These are phyloP conservation scores for Vicia faba DNA, from an alignment of 306 rosid genomes.

Conservation along the genomic window DNA sequence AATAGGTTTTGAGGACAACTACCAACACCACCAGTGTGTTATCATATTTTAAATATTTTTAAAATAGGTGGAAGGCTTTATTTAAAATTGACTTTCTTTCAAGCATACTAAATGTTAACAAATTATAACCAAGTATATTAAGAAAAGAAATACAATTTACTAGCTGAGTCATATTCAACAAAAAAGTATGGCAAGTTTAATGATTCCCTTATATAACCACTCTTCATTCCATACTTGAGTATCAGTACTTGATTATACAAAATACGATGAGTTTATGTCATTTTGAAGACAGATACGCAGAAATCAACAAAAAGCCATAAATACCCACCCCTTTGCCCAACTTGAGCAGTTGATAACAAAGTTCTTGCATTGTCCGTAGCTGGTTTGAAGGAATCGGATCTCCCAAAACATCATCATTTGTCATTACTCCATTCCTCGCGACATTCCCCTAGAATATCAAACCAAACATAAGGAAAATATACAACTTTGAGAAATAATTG, in stretches of 20 bases:
- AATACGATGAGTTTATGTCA: constrained; percentile 6
- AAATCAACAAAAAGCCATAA: constrained; percentile 27
- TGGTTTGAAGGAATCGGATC: constrained; percentile 83
- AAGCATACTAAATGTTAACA: background rate
- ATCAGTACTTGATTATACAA: background rate
- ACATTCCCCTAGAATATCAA: constrained; percentile 61
- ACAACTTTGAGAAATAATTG: constrained; percentile 21
- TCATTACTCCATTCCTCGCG: constrained; percentile 54
- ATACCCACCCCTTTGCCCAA: constrained; percentile 65
- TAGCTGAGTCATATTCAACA: background rate
- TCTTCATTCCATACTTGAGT: background rate
- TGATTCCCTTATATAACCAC: background rate
- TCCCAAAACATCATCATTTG: constrained; percentile 91
- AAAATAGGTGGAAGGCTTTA: background rate
- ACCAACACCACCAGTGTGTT: constrained; percentile 10
- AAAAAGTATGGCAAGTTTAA: background rate
- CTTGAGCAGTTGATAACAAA: constrained; percentile 83
- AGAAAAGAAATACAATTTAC: background rate
- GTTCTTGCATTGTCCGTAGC: constrained; percentile 69
- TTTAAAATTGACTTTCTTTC: background rate
- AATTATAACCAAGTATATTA: background rate
- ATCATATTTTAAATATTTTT: constrained; percentile 1
- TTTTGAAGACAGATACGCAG: constrained; percentile 15
- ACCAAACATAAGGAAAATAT: constrained; percentile 33
- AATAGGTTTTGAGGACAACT: background rate